These are phyloP conservation scores for Tilletia caries DNA, from an alignment of 1,284 basidiomycete genomes.

Conservation along the genomic window DNA sequence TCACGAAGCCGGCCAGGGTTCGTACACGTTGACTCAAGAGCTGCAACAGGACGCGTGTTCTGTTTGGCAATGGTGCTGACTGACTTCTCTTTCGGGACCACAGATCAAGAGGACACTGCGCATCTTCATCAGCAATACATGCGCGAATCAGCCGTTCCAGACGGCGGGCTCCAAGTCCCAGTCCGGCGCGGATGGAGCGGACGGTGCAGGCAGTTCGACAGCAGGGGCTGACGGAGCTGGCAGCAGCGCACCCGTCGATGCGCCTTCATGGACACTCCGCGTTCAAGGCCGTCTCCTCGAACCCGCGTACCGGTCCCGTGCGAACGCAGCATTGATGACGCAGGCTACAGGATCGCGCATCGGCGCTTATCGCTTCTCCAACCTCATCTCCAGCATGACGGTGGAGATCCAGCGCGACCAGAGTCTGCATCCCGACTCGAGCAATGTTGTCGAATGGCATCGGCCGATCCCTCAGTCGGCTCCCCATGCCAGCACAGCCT, in stretches of 20 bases:
- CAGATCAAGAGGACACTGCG: constrained; percentile 81
- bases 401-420: constrained; percentile 85
- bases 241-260: neutral
- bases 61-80: too few species aligned
- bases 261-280: constrained; percentile 82
- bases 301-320: constrained; percentile 42
- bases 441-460: constrained; percentile 53
- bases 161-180: constrained; percentile 33
- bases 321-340: constrained; percentile 42
- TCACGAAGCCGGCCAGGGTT: constrained; percentile 55
- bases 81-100: constrained; percentile 11
- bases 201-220: constrained; percentile 14
- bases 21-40: constrained; percentile 17
- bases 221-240: constrained; percentile 61
- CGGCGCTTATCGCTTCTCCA: constrained; percentile 68
- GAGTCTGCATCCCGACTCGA: constrained; percentile 64
- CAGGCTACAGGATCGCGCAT: constrained; percentile 45
- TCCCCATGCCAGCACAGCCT: constrained; percentile 39
- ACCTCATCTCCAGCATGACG: constrained; percentile 76
- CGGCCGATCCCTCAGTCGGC: constrained; percentile 56
- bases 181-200: constrained; percentile 22
- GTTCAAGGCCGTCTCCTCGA: constrained; percentile 81
- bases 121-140: constrained; percentile 82
- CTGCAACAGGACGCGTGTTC: neutral
- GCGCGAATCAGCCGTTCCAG: constrained; percentile 67